A percentile compares a stretch with the other conserved stretches of the same genome.
Evolutionary conservation across 2,329 filamentous ascomycete species (phyloP).

Genomic region (Penicillium digitatum): DNA sequence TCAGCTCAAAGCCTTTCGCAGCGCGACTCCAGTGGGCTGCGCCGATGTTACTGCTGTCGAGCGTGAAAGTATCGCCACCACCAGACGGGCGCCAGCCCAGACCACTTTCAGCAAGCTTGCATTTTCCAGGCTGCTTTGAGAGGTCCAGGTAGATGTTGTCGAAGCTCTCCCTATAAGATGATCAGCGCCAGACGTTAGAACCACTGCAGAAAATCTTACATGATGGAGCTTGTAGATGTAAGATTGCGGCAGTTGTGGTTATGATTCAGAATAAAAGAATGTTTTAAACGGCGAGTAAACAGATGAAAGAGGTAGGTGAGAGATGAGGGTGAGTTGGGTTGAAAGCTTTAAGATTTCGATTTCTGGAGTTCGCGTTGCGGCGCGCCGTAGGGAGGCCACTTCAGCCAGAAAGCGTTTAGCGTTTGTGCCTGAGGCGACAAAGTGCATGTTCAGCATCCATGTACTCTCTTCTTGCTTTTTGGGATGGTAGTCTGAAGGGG

Average conservation of each 20-base stretch:
- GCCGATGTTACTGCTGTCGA: slow-evolving; percentile 80
- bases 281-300: background rate
- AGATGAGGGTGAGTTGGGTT: slow-evolving; percentile 1
- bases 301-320: slow-evolving; percentile 1
- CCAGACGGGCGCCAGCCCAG: slow-evolving; percentile 90
- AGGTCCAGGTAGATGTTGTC: slow-evolving; percentile 96
- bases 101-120: slow-evolving; percentile 88
- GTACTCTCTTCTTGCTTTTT: background rate
- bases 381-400: slow-evolving; percentile 24
- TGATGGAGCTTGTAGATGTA: slow-evolving; percentile 29
- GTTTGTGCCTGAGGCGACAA: slow-evolving; percentile 9
- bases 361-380: slow-evolving; percentile 23
- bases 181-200: slow-evolving; percentile 11
- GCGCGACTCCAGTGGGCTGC: slow-evolving; percentile 93
- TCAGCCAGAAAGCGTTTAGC: slow-evolving; percentile 18
- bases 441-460: background rate
- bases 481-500: background rate
- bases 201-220: slow-evolving; percentile 26
- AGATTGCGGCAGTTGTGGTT: background rate
- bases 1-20: slow-evolving; percentile 87
- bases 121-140: slow-evolving; percentile 87
- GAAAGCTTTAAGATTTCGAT: slow-evolving; percentile 20
- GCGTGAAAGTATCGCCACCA: slow-evolving; percentile 87
- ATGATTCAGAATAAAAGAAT: no score
- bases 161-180: slow-evolving; percentile 71